These are phyloP conservation scores for Chrysoporthe puriensis DNA, from an alignment of 2,329 filamentous ascomycete species.

Conservation along the genomic window DNA sequence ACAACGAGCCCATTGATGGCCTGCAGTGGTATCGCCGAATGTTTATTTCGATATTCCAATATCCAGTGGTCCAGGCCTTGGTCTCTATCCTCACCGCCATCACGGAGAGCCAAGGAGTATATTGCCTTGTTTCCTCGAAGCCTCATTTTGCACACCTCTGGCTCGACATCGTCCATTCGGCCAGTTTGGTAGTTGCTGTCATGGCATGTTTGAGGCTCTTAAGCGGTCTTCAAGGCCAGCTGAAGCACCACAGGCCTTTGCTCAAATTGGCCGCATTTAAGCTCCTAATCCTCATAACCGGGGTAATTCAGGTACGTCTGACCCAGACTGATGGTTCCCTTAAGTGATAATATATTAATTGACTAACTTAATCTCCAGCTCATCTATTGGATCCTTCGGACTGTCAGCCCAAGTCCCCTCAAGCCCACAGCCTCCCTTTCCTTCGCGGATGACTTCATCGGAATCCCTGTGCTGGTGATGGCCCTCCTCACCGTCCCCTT, in stretches of 20 bases:
- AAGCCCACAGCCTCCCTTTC: slow-evolving; percentile 33
- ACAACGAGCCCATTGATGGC: slow-evolving; percentile 34
- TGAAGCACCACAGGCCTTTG: slow-evolving; percentile 37
- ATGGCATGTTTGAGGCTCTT: slow-evolving; percentile 37
- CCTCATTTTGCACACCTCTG: slow-evolving; percentile 38
- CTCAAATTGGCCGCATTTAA: slow-evolving; percentile 41
- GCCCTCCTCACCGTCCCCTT: slow-evolving; percentile 37
- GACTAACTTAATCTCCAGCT: slow-evolving; percentile 26
- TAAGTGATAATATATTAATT: neutral
- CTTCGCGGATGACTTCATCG: slow-evolving; percentile 35
- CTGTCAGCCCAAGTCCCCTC: slow-evolving; percentile 26
- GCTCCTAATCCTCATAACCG: slow-evolving; percentile 37
- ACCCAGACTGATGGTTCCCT: neutral
- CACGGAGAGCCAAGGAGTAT: slow-evolving; percentile 36
- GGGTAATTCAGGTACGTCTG: slow-evolving; percentile 35
- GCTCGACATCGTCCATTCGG: slow-evolving; percentile 35
- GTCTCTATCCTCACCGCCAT: slow-evolving; percentile 47
- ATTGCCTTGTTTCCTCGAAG: slow-evolving; percentile 37
- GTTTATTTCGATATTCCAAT: slow-evolving; percentile 46
- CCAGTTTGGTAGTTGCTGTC: slow-evolving; percentile 35
- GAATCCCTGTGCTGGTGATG: slow-evolving; percentile 34
- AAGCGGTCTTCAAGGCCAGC: slow-evolving; percentile 32
- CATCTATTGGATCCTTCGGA: slow-evolving; percentile 36
- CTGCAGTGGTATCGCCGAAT: slow-evolving; percentile 38
- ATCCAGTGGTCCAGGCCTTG: slow-evolving; percentile 39